A percentile compares a stretch with the other conserved stretches of the same genome.
Evolutionary conservation across 106 monocot genomes (phyloP).

Genomic region (Posidonia australis): DNA sequence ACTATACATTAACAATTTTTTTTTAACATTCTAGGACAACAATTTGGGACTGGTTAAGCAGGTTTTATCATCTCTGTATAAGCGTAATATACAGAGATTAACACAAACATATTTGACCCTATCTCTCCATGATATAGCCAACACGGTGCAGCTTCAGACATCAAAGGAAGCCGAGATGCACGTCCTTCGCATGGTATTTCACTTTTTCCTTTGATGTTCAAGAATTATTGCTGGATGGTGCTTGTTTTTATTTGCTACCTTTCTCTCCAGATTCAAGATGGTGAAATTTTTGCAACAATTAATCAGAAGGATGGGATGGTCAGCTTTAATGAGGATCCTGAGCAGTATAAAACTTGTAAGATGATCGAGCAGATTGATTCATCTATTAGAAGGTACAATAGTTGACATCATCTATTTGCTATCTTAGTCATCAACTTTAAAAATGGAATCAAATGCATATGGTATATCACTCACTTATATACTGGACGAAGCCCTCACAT

Average conservation of each 20-base stretch:
- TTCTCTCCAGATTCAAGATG: constrained; percentile 77
- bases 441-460: too few relatives aligned
- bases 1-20: too few relatives aligned
- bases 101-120: constrained; percentile 92
- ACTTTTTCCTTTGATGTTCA: not conserved
- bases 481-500: too few relatives aligned
- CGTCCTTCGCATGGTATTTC: constrained; percentile 81
- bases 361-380: constrained; percentile 77
- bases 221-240: constrained; percentile 3
- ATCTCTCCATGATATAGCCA: constrained; percentile 96
- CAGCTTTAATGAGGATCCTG: constrained; percentile 98
- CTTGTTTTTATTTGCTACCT: not conserved
- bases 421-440: too few relatives aligned
- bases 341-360: constrained; percentile 85
- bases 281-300: constrained; percentile 92
- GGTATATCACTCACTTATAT: too few relatives aligned
- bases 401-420: not conserved
- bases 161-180: constrained; percentile 95
- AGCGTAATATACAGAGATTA: constrained; percentile 89
- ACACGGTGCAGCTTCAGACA: constrained; percentile 54
- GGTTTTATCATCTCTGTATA: constrained; percentile 83
- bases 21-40: constrained; percentile 56
- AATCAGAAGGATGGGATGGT: constrained; percentile 99
- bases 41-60: constrained; percentile 92
- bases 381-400: constrained; percentile 68